Evolutionary conservation across 192 early-diverging fungal genomes (phyloP).

Genomic region (Coemansia sp.): DNA sequence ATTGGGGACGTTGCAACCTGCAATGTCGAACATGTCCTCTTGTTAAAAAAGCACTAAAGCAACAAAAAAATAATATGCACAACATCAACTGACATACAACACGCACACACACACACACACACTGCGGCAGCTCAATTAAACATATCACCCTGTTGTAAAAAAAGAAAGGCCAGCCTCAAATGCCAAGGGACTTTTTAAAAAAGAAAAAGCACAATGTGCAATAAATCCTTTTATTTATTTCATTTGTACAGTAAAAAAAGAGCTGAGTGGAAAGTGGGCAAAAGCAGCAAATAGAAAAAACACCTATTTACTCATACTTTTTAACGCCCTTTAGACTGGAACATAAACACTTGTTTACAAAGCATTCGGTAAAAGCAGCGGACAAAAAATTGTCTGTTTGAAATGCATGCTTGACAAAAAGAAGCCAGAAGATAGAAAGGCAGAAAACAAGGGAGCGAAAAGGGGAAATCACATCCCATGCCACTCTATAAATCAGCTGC

Average conservation of each 20-base stretch:
- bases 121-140: neutral
- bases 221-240: too few relatives aligned
- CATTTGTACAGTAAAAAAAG: neutral
- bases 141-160: neutral
- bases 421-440: neutral
- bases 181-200: neutral
- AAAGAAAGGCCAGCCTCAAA: neutral
- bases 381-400: too few relatives aligned
- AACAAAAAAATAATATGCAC: too few relatives aligned
- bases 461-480: neutral
- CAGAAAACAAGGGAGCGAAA: neutral
- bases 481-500: neutral
- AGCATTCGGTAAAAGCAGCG: too few relatives aligned
- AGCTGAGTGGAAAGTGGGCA: neutral
- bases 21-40: too few relatives aligned
- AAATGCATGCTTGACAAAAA: neutral
- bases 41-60: neutral
- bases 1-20: neutral
- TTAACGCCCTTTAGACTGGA: too few relatives aligned
- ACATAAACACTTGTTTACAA: too few relatives aligned
- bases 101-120: neutral
- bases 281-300: neutral
- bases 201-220: neutral
- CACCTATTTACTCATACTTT: too few relatives aligned
- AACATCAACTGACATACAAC: neutral